Percentiles rank a stretch among this genome's conserved stretches.
Conservation (phyloP, 805 yeast genomes). For the Candida koratica region DNA sequence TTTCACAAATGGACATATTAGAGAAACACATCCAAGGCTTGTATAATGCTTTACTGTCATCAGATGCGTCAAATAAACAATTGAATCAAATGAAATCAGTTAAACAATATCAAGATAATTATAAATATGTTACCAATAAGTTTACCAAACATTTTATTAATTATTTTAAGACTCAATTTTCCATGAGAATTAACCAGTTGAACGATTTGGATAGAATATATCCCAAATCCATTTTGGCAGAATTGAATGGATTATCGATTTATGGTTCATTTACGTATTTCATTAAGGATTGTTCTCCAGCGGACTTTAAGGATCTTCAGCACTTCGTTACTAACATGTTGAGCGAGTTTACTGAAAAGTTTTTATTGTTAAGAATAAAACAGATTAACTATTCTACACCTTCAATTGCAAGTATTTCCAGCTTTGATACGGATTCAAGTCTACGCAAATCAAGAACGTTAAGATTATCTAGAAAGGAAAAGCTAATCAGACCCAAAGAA, state of each 20-base stretch:
- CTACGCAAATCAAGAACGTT: constrained; percentile 29
- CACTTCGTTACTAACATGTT: constrained; percentile 35
- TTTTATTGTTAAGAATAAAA: constrained; percentile 22
- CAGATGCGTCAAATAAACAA: constrained; percentile 31
- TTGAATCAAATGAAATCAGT: constrained; percentile 69
- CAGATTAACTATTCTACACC: constrained; percentile 16
- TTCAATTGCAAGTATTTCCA: constrained; percentile 8
- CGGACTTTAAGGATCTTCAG: constrained; percentile 45
- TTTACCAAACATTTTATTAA: constrained; percentile 47
- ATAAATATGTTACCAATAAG: constrained; percentile 50
- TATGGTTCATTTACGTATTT: constrained; percentile 38
- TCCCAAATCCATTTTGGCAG: constrained; percentile 20
- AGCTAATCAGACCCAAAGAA: constrained; percentile 17
- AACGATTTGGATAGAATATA: constrained; percentile 24
- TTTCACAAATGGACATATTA: constrained; percentile 38
- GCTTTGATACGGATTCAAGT: constrained; percentile 7
- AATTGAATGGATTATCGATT: constrained; percentile 26
- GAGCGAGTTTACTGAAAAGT: constrained; percentile 26
- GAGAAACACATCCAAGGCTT: constrained; percentile 57
- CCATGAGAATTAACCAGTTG: constrained; percentile 28
- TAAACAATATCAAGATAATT: constrained; percentile 57
- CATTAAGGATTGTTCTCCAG: constrained; percentile 52
- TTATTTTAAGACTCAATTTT: constrained; percentile 34
- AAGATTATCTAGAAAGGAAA: constrained; percentile 29
- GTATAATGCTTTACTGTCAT: constrained; percentile 55